Percentiles rank a stretch among this genome's conserved stretches.
These are phyloP conservation scores for Chionographis japonica DNA, from an alignment of 106 monocot genomes.

Conservation along the genomic window DNA sequence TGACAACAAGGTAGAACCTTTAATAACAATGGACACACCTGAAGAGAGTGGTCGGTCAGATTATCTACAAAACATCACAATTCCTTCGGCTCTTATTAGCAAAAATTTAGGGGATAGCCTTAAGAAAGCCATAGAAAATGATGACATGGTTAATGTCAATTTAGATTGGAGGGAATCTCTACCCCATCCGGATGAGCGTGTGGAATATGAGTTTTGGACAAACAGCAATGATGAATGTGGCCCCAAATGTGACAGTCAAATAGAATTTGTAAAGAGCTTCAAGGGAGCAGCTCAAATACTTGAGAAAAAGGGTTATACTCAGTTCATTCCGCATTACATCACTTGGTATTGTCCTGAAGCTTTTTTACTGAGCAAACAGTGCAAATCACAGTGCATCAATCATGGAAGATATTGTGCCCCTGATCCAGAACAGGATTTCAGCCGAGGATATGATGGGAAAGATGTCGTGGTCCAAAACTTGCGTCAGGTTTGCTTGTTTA, in stretches of 20 bases:
- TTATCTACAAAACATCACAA: conserved; percentile 45
- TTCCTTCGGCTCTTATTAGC: conserved; percentile 58
- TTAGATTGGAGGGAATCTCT: conserved; percentile 83
- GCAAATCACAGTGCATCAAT: conserved; percentile 88
- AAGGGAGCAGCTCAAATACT: conserved; percentile 74
- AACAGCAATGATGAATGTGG: conserved; percentile 89
- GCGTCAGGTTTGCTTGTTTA: conserved; percentile 69
- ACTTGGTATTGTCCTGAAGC: conserved; percentile 84
- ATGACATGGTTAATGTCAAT: conserved; percentile 58
- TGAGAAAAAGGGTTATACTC: conserved; percentile 66
- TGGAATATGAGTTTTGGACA: conserved; percentile 84
- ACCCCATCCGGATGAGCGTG: conserved; percentile 80
- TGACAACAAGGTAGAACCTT: conserved; percentile 49
- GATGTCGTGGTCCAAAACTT: conserved; percentile 76
- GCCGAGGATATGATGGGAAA: conserved; percentile 69
- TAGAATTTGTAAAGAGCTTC: conserved; percentile 73
- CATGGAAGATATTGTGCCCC: conserved; percentile 81
- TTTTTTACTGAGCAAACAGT: conserved; percentile 67
- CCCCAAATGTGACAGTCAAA: conserved; percentile 72
- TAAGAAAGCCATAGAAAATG: conserved; percentile 53
- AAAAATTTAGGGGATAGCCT: conserved; percentile 51
- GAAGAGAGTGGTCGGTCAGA: conserved; percentile 22
- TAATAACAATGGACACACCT: conserved; percentile 80
- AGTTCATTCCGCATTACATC: conserved; percentile 80
- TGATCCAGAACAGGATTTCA: conserved; percentile 76